Conservation (phyloP, 495 filamentous ascomycete genomes). For the Aspergillus leporis region DNA sequence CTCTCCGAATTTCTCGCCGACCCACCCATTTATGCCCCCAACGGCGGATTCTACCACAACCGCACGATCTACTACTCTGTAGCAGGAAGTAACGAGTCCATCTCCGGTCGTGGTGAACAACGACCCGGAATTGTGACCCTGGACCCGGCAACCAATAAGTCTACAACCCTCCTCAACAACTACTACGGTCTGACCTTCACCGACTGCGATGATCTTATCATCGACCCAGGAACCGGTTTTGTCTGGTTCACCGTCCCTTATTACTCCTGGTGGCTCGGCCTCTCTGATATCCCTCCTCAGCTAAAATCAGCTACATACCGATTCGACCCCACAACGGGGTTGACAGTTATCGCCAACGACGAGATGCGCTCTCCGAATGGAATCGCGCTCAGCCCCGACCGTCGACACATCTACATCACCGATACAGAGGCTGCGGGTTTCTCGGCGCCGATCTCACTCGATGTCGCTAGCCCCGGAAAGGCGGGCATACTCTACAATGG, state of each 20-base stretch:
- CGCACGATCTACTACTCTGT: background rate
- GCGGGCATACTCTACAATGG: background rate
- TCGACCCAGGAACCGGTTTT: background rate
- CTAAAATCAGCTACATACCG: background rate
- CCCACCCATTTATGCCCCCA: background rate
- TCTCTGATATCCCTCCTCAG: background rate
- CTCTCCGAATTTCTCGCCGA: background rate
- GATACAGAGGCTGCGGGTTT: background rate
- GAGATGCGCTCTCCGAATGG: background rate
- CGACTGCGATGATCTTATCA: background rate
- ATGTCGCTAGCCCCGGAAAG: background rate
- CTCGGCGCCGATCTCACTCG: background rate
- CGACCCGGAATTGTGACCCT: background rate
- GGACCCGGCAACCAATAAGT: background rate
- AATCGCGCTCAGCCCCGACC: background rate
- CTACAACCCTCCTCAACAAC: background rate
- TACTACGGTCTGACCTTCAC: background rate
- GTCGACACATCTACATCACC: background rate
- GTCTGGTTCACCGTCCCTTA: constrained; percentile 1
- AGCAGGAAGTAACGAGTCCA: background rate
- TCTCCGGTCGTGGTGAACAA: background rate
- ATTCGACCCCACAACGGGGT: background rate
- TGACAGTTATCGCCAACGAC: background rate
- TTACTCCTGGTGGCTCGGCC: background rate
- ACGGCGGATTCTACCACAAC: background rate